Evolutionary conservation across 2,329 filamentous ascomycete species (phyloP), one percentile per base, ranked within the genome.

Genomic region (Fusarium nodosum): DNA sequence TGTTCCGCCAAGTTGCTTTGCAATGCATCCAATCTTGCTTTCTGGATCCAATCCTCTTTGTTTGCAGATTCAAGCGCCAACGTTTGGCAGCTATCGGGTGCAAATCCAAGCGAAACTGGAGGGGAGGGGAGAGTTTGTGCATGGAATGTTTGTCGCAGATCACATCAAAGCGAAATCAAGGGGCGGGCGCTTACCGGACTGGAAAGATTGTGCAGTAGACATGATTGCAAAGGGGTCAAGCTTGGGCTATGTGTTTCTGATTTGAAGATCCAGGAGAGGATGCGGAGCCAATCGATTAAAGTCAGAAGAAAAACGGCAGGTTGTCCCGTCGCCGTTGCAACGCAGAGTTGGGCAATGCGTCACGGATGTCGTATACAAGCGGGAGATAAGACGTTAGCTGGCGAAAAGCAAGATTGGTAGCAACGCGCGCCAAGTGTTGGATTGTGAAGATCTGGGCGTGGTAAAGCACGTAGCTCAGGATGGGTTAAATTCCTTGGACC

Each of bases 401-500:
- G 46, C 58, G 42, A 44, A 45, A 44, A 60, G 44, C 48, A 56
- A 44, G 39, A 55, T 39, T 50, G 52, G 48, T 33, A 57, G 60
- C 48, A 58, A 42, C 55, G 48, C 38, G 53, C 38, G 53, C 55
- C 52, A 58, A 56, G 51, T 58, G 57, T 44, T 71, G 53, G 24
- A 64, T 64, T 69, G 64, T 60, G 52, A 64, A 61, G 53, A 69
- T 46, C 69, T 61, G 44, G 59, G 47, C 53, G 63, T 54, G 47
- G 39, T 66, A 57, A 65, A 68, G 63, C 73, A 72, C 70, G 68
- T 70, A 69, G 64, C 65, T 68, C 53, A 56, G 68, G 68, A 74
- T 73, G 68, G 66, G 69, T 76, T 76, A 77, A 77, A 77, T 76
- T 77, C 75, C 72, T 73, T 47, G 73, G 73, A 62, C 65, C 55